Conservation (phyloP, 345 rosid genomes). For the Acer saccharum region DNA sequence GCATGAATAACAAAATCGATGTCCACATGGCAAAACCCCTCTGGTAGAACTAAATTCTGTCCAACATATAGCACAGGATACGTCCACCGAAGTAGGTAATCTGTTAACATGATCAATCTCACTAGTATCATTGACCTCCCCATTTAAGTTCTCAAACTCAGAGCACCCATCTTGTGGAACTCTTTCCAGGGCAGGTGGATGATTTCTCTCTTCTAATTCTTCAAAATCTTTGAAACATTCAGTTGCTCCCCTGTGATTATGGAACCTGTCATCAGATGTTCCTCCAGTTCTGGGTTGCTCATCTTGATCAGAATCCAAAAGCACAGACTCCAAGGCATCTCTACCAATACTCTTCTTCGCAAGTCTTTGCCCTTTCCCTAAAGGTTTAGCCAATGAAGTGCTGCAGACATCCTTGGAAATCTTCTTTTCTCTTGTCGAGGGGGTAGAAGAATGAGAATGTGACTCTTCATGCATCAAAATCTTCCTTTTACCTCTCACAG, state of each 20-base stretch:
- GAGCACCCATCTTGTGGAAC: slow-evolving; percentile 26
- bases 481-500: slow-evolving; percentile 32
- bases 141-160: slow-evolving; percentile 22
- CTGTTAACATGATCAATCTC: slow-evolving; percentile 26
- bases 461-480: slow-evolving; percentile 27
- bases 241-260: slow-evolving; percentile 18
- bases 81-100: slow-evolving; percentile 42
- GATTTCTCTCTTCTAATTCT: slow-evolving; percentile 34
- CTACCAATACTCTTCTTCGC: slow-evolving; percentile 41
- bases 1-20: slow-evolving; percentile 92
- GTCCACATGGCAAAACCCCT: slow-evolving; percentile 90
- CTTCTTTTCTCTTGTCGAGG: slow-evolving; percentile 28
- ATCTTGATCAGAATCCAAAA: slow-evolving; percentile 52
- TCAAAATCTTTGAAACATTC: slow-evolving; percentile 43
- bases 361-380: slow-evolving; percentile 46
- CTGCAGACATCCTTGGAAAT: slow-evolving; percentile 23
- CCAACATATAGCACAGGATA: slow-evolving; percentile 93
- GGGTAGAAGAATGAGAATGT: slow-evolving; percentile 14
- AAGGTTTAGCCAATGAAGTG: slow-evolving; percentile 40
- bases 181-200: slow-evolving; percentile 23
- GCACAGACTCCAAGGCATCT: slow-evolving; percentile 28
- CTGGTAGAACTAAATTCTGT: slow-evolving; percentile 86
- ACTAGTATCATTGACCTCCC: slow-evolving; percentile 24
- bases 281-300: slow-evolving; percentile 32
- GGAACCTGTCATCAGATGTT: slow-evolving; percentile 36